Evolutionary conservation across 1,284 basidiomycete species (phyloP), one percentile per base, ranked within the genome.

Genomic region (Trametes sp.): DNA sequence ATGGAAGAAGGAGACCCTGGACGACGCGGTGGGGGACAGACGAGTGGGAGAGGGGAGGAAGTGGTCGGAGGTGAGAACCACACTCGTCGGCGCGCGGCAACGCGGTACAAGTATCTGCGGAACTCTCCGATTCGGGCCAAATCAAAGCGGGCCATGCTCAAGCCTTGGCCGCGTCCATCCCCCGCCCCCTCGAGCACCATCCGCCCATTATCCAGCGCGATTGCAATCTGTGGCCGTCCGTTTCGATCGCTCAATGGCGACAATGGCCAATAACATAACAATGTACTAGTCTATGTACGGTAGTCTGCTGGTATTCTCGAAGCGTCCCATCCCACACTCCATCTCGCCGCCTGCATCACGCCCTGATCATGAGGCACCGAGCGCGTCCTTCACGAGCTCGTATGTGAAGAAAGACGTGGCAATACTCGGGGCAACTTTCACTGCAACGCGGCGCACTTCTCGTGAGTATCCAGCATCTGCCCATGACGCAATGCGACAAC

Each of bases 401-500:
- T 93, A 93, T 23, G 84, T 88, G 78, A 90, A 92, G 73, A 93
- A 93, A 36, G 90, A 92, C 35, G 92, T 95, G 29, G 94, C 93
- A 67, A 96, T 95, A 70, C 92, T 94, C n/a, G 94, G 94, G 2
- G 93, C 90, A 23, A 95, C 94, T 78, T 95, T 94, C 66, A 94
- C 92, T 93, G 73, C 50, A 72, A 66, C 51, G 13, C 11, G n/a
- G 44, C 21, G 44, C 21, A 54, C 10, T 48, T 54, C 31, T n/a
- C 59, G 59, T 64, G 56, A 68, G 64, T 38, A 59, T 48, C 38
- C 52, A 11, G 48, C 44, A 42, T 56, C 38, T 35, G 45, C 46
- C 19, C 48, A 54, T 59, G 63, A 63, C 57, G 60, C 42, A 63
- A 65, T 46, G 35, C 23, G 55, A 58, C 29, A 31, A 90, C 89